A percentile compares a stretch with the other conserved stretches of the same genome.
Evolutionary conservation across 2,329 filamentous ascomycete genomes (phyloP).

Genomic region (Botrytis aclada): DNA sequence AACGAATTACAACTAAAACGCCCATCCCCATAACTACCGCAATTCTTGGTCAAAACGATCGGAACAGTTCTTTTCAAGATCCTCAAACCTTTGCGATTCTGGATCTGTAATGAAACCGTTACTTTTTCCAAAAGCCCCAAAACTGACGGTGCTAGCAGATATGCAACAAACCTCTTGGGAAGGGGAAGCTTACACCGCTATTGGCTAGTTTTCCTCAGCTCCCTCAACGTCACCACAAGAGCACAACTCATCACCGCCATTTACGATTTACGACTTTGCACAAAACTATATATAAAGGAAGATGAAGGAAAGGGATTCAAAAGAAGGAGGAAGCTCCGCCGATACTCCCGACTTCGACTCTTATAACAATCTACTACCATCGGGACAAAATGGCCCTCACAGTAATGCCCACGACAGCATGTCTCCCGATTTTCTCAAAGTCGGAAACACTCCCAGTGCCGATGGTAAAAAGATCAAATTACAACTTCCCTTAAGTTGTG

Average conservation of each 20-base stretch:
- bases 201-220: background rate
- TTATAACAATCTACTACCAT: background rate
- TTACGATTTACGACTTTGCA: background rate
- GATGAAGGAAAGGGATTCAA: background rate
- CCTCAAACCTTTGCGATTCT: too few relatives aligned
- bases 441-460: conserved; percentile 9
- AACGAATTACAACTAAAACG: background rate
- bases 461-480: conserved; percentile 42
- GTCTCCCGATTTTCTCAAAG: conserved; percentile 20
- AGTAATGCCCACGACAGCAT: conserved; percentile 22
- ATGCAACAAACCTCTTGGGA: background rate
- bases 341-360: background rate
- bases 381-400: background rate
- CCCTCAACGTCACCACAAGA: background rate
- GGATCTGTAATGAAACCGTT: background rate
- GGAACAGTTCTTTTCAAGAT: background rate
- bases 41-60: background rate
- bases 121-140: background rate
- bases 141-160: background rate
- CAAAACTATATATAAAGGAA: background rate
- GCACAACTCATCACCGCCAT: background rate
- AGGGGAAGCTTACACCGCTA: background rate
- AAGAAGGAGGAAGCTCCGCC: background rate
- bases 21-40: background rate
- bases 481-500: conserved; percentile 77